Evolutionary conservation across 2,329 filamentous ascomycete genomes (phyloP), one percentile per base, ranked within the genome.

Genomic region (Colletotrichum abscissum): DNA sequence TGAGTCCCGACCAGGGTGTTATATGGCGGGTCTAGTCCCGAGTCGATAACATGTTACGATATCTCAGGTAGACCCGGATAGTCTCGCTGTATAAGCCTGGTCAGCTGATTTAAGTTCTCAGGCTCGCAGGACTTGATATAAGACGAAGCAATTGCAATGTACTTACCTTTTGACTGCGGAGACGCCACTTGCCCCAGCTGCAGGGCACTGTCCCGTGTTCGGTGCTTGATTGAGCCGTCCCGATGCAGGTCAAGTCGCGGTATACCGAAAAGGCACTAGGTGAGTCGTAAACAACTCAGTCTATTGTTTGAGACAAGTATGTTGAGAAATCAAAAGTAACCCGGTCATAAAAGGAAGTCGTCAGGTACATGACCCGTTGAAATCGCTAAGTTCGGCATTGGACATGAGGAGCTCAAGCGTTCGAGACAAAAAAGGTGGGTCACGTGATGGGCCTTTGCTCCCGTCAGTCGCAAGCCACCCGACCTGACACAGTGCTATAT

Each of bases 281-380:
- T 35, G 26, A 65, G 54, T 55, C 65, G 67, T 55, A 73, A 70
- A 56, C 55, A 35, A 65, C 46, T 54, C n/a, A 33, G n/a, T 30
- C 46, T 73, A 60, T 49, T 62, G 67, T 73, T 65, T 67, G 55
- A 70, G 67, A 65, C 59, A 64, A 57, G 49, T 62, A 14, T 56
- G 70, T 73, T 56, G 66, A 49, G 46, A 55, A 69, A 30, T 60
- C 55, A 65, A 56, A 22, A 49, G 55, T 64, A 46, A 49, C 46
- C 69, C 55, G 70, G 26, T 65, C 60, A 49, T 70, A 57, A 60
- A 56, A 42, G 55, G 49, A 69, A 63, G 49, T 56, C 67, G 70
- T 57, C 67, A 73, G 56, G 70, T 70, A 70, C 60, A 57, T 70
- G 67, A 70, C 69, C 69, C 69, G 63, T 38, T 67, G 69, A 72